phyloP scores from a whole-genome alignment of 257 asterid genomes.

The Nicotiana knightiana region DNA sequence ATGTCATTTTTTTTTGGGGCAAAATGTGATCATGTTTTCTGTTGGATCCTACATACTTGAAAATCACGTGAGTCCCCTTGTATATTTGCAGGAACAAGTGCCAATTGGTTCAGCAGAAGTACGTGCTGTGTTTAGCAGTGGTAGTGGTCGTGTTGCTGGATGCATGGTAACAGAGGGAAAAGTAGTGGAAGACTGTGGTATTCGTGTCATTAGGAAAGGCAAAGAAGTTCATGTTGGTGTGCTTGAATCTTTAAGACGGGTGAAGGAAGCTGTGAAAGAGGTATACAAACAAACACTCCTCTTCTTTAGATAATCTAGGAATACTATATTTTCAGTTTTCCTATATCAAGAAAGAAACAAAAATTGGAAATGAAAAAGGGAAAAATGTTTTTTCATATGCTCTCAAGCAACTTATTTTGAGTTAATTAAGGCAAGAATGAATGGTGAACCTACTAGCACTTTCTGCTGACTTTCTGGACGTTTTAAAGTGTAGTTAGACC shows the following conservation, averaged over 20 bases:
- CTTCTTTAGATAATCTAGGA: neutral
- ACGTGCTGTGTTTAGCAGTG: conserved; percentile 92
- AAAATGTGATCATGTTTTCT: neutral
- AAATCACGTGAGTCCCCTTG: neutral
- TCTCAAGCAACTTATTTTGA: neutral
- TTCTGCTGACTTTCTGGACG: conserved; percentile 1
- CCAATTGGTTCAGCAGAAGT: conserved; percentile 88
- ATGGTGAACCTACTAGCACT: neutral
- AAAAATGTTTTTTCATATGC: neutral
- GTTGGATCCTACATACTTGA: neutral
- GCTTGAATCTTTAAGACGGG: conserved; percentile 75
- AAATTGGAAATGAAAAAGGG: neutral
- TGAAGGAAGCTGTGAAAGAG: conserved; percentile 95
- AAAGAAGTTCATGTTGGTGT: conserved; percentile 70
- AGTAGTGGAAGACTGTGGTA: conserved; percentile 75
- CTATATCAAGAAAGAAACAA: neutral
- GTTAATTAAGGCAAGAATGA: conserved; percentile 3
- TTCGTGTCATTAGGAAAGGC: conserved; percentile 73
- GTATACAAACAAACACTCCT: conserved; percentile 27
- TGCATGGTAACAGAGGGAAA: conserved; percentile 95
- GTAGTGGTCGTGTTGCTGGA: conserved; percentile 98
- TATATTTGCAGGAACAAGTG: conserved; percentile 60
- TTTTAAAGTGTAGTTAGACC: neutral
- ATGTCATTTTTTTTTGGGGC: neutral
- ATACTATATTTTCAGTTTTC: neutral